Evolutionary conservation across 371 early-diverging fungal genomes (phyloP), one percentile per base, ranked within the genome.

Genomic region (Coemansia sp.): DNA sequence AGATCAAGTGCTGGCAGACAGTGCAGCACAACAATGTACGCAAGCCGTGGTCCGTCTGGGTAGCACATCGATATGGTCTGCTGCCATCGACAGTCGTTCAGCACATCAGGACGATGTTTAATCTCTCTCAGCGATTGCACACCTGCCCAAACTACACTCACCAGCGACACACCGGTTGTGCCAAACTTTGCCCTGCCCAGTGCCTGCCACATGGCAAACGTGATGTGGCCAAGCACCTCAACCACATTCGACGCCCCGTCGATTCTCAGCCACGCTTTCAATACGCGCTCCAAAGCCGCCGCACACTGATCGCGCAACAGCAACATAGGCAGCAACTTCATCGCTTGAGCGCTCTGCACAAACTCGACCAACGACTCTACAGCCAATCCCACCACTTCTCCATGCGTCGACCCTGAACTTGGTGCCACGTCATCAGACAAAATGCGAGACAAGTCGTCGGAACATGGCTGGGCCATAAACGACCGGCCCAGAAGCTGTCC

Each of bases 281-380:
- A 14, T 13, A 48, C 31, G 1, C 67, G 54, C 24, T 68, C 58
- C 14, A 73, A 2, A 0, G 73, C 29, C 22, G 75, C 75, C 4
- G 55, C 61, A 2, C 61, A 27, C 50, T 76, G 74, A 0, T 64
- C 31, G 13, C 50, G 64, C 16, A 76, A 56, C 40, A 64, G n/a
- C 10, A 45, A 39, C 11, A 61, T 11, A 37, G 37, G 37, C 37
- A 37, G 68, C 11, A 64, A 1, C 52, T 64, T 45, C 22, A 52
- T 50, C 18, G 31, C 4, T 13, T 45, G 37, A 4, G 39, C 55
- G 29, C 62, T 47, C 11, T 4, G 13, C 8, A 64, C 56, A 64
- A 76, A 73, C 58, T 76, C 76, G 62, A 58, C 40, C 4, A 64
- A 16, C 68, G 74, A 74, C 21, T 55, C 68, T 21, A 68, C 34